Percentiles rank a stretch among this genome's conserved stretches.
These are phyloP conservation scores for Bipolaris bicolor DNA, from an alignment of 2,329 filamentous ascomycete genomes.

Conservation along the genomic window DNA sequence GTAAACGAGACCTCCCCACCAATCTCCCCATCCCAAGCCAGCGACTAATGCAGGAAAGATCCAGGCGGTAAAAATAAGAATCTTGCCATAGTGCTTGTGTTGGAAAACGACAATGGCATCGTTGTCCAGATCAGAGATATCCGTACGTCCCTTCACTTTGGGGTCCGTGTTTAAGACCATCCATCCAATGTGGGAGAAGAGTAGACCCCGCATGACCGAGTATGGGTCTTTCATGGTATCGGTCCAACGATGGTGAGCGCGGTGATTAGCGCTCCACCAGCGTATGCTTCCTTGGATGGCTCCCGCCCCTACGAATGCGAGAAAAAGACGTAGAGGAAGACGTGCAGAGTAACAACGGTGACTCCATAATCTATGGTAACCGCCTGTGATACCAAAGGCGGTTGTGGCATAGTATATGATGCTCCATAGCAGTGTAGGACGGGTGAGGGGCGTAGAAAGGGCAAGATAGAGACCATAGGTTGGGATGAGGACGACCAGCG, in stretches of 20 bases:
- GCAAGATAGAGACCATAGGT: conserved; percentile 73
- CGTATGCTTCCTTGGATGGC: conserved; percentile 57
- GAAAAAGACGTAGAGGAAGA: conserved; percentile 52
- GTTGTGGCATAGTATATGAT: conserved; percentile 82
- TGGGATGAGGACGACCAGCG: conserved; percentile 78
- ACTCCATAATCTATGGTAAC: conserved; percentile 77
- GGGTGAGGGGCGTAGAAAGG: conserved; percentile 75
- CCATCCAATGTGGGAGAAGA: conserved; percentile 58
- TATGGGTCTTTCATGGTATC: conserved; percentile 60
- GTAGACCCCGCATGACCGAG: conserved; percentile 54
- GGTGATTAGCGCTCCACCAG: conserved; percentile 57
- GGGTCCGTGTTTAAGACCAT: conserved; percentile 59
- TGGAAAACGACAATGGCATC: conserved; percentile 57
- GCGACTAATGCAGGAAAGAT: conserved; percentile 54
- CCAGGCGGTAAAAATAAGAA: conserved; percentile 51
- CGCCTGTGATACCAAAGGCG: conserved; percentile 64
- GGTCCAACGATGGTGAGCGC: conserved; percentile 59
- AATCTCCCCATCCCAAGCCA: conserved; percentile 57
- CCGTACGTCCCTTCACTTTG: conserved; percentile 56
- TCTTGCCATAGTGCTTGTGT: conserved; percentile 54
- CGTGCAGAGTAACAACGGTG: conserved; percentile 55
- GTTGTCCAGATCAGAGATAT: conserved; percentile 58
- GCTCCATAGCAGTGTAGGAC: conserved; percentile 74
- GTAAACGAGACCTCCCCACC: conserved; percentile 56
- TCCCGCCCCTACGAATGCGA: conserved; percentile 55